These are phyloP conservation scores for Pleurotus ostreatus DNA, from an alignment of 768 basidiomycete genomes.

Conservation along the genomic window DNA sequence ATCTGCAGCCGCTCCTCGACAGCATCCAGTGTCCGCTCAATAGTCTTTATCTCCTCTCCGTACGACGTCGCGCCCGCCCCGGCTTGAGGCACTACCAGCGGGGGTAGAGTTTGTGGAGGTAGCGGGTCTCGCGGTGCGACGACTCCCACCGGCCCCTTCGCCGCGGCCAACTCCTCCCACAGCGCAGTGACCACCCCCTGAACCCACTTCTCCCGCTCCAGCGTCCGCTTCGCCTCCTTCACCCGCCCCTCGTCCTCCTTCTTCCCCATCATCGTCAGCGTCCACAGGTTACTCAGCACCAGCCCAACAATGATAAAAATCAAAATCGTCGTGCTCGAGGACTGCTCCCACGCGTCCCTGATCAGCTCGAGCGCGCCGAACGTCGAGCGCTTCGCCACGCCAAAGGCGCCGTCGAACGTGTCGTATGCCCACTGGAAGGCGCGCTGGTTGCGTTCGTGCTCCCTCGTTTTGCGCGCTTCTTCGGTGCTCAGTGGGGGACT, in stretches of 20 bases:
- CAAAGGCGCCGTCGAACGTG: constrained; percentile 72
- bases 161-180: constrained; percentile 63
- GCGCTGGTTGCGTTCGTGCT: constrained; percentile 65
- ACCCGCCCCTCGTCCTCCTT: constrained; percentile 37
- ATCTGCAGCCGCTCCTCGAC: constrained; percentile 52
- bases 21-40: constrained; percentile 48
- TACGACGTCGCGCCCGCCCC: constrained; percentile 11
- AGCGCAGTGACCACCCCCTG: constrained; percentile 68
- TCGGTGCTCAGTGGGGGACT: constrained; percentile 19
- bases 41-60: constrained; percentile 42
- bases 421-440: constrained; percentile 88
- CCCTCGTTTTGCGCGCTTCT: constrained; percentile 51
- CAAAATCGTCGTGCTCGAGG: constrained; percentile 65
- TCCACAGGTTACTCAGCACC: constrained; percentile 78
- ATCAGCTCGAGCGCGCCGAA: constrained; percentile 74
- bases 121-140: constrained; percentile 3
- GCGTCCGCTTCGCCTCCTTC: constrained; percentile 49
- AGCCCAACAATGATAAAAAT: constrained; percentile 69
- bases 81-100: not conserved
- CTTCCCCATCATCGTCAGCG: constrained; percentile 38
- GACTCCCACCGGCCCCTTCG: constrained; percentile 25
- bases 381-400: constrained; percentile 69
- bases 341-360: constrained; percentile 76
- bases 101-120: not conserved
- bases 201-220: constrained; percentile 73